Conservation (phyloP, 805 yeast species). For the Candida piceae region DNA sequence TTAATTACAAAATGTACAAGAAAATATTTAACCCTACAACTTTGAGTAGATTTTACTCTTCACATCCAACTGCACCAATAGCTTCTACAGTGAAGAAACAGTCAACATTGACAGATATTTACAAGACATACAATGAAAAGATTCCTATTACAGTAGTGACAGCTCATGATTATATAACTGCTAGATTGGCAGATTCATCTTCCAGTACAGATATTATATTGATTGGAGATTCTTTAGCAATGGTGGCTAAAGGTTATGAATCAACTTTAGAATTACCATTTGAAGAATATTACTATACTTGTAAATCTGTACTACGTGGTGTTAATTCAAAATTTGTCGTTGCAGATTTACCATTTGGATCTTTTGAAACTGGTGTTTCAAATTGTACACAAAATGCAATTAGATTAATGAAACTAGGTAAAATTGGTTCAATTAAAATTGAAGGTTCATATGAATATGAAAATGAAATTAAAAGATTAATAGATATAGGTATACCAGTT, state of each 20-base stretch:
- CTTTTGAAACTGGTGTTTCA: slow-evolving; percentile 60
- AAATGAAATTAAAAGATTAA: slow-evolving; percentile 50
- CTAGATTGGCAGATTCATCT: slow-evolving; percentile 53
- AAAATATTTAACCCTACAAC: not conserved
- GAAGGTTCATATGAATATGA: slow-evolving; percentile 72
- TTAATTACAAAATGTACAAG: no score
- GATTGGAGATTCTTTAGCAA: slow-evolving; percentile 90
- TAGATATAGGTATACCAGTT: slow-evolving; percentile 76
- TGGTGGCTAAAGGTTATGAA: slow-evolving; percentile 81
- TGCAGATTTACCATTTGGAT: slow-evolving; percentile 88
- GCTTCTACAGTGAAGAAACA: slow-evolving; percentile 11
- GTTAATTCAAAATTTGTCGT: slow-evolving; percentile 59
- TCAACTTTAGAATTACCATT: slow-evolving; percentile 72
- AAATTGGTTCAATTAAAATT: slow-evolving; percentile 70
- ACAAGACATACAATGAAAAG: slow-evolving; percentile 13
- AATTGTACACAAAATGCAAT: slow-evolving; percentile 61
- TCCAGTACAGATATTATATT: slow-evolving; percentile 66
- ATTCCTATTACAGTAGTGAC: slow-evolving; percentile 46
- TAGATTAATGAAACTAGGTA: slow-evolving; percentile 48
- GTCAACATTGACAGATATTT: slow-evolving; percentile 20
- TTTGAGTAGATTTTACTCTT: slow-evolving; percentile 10
- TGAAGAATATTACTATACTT: slow-evolving; percentile 76
- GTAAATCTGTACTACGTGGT: slow-evolving; percentile 73
- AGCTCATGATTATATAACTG: slow-evolving; percentile 83
- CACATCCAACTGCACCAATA: slow-evolving; percentile 10